Evolutionary conservation across 1,139 yeast genomes (phyloP).

Genomic region (Saccharomycopsis hybrid): DNA sequence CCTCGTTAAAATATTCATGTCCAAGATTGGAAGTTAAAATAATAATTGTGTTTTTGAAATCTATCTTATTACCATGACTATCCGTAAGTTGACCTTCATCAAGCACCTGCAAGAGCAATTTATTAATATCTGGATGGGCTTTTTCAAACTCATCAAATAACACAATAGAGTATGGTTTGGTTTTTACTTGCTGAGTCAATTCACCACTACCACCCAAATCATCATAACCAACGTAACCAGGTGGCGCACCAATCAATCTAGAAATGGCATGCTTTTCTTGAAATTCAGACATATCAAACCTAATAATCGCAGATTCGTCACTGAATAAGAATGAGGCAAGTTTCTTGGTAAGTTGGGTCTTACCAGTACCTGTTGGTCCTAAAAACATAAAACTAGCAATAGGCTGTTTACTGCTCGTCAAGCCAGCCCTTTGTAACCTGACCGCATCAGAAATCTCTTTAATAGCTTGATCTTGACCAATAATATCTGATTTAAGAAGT

Average conservation of each 20-base stretch:
- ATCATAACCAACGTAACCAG: slow-evolving; percentile 96
- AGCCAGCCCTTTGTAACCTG: slow-evolving; percentile 91
- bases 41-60: slow-evolving; percentile 87
- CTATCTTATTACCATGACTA: slow-evolving; percentile 89
- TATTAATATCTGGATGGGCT: slow-evolving; percentile 91
- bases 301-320: slow-evolving; percentile 74
- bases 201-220: slow-evolving; percentile 71
- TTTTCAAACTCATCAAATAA: slow-evolving; percentile 95
- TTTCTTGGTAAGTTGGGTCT: slow-evolving; percentile 88
- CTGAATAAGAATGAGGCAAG: slow-evolving; percentile 88
- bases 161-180: slow-evolving; percentile 90
- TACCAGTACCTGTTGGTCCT: slow-evolving; percentile 98
- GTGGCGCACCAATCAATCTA: slow-evolving; percentile 93
- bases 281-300: slow-evolving; percentile 97
- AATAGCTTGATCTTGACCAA: slow-evolving; percentile 95
- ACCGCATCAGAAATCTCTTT: slow-evolving; percentile 89
- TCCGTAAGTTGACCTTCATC: slow-evolving; percentile 95
- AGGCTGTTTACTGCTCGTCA: slow-evolving; percentile 89
- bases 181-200: slow-evolving; percentile 88
- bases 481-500: slow-evolving; percentile 66
- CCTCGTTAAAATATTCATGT: slow-evolving; percentile 75
- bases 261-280: slow-evolving; percentile 91
- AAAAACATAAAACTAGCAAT: slow-evolving; percentile 93
- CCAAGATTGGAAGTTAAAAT: slow-evolving; percentile 98
- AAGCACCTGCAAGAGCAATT: slow-evolving; percentile 79